A percentile compares a stretch with the other conserved stretches of the same genome.
These are phyloP conservation scores for Lachancea waltii DNA, from an alignment of 805 yeast species.

Conservation along the genomic window DNA sequence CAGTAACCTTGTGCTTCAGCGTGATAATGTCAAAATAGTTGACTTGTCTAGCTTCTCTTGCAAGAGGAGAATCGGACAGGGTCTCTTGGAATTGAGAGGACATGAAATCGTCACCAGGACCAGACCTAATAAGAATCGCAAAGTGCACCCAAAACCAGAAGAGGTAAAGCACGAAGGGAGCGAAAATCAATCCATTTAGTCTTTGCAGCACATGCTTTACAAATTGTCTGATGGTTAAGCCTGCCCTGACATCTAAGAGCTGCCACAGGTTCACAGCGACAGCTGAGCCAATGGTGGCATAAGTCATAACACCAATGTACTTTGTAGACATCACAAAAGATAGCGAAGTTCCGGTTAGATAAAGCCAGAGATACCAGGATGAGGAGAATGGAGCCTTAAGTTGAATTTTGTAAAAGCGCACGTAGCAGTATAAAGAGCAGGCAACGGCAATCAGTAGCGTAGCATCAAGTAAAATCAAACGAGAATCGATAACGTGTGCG, in stretches of 20 bases:
- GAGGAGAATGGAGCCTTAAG: conserved; percentile 58
- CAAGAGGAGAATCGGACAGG: conserved; percentile 73
- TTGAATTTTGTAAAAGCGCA: conserved; percentile 64
- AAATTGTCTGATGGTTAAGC: conserved; percentile 52
- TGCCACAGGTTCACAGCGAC: conserved; percentile 86
- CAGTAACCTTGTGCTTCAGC: conserved; percentile 73
- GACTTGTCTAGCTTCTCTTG: conserved; percentile 62
- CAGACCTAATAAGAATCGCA: conserved; percentile 71
- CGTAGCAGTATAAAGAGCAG: conserved; percentile 67
- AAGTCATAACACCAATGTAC: conserved; percentile 93
- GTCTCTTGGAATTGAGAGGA: conserved; percentile 93
- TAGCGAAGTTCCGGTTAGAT: conserved; percentile 74
- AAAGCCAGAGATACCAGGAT: conserved; percentile 85
- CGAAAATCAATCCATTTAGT: conserved; percentile 57
- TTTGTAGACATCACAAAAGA: conserved; percentile 93
- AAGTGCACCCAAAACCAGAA: conserved; percentile 93
- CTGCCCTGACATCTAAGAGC: conserved; percentile 63
- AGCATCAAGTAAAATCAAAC: conserved; percentile 88
- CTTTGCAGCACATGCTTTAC: conserved; percentile 71
- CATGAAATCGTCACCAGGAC: conserved; percentile 96
- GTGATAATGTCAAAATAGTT: conserved; percentile 74
- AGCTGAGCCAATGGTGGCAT: conserved; percentile 78
- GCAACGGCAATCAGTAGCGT: conserved; percentile 82
- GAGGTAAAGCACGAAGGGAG: conserved; percentile 77
- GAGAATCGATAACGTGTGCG: conserved; percentile 84